phyloP scores from a whole-genome alignment of 768 basidiomycete genomes.

The Mycena floridula region DNA sequence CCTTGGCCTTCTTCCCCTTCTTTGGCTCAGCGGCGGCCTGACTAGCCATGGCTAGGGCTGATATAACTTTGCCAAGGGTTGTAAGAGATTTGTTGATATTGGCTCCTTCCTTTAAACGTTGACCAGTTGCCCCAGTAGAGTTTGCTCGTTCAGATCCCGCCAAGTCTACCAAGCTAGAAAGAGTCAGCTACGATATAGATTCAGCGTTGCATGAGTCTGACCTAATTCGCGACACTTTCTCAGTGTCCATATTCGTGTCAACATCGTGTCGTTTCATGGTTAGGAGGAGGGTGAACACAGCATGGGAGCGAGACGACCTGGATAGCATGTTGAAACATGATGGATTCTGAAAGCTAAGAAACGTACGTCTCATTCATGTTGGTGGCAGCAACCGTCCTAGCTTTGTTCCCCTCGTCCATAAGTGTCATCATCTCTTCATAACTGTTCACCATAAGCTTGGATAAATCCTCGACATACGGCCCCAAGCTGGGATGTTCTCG shows the following conservation, averaged over 20 bases:
- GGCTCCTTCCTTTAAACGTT: slow-evolving; percentile 93
- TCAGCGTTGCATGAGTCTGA: slow-evolving; percentile 22
- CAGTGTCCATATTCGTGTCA: slow-evolving; percentile 83
- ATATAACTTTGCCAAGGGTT: slow-evolving; percentile 96
- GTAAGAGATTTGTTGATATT: slow-evolving; percentile 99
- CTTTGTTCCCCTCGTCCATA: slow-evolving; percentile 99
- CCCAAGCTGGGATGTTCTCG: slow-evolving; percentile 95
- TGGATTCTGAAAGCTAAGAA: no score
- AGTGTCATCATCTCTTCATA: slow-evolving; percentile 98
- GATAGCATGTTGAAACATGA: background rate
- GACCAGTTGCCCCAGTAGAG: slow-evolving; percentile 95
- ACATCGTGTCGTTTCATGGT: slow-evolving; percentile 88
- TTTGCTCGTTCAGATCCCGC: slow-evolving; percentile 97
- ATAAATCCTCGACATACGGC: slow-evolving; percentile 98
- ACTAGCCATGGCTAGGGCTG: slow-evolving; percentile 74
- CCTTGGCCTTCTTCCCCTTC: slow-evolving; percentile 87
- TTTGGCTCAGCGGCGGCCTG: slow-evolving; percentile 52
- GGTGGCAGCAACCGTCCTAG: slow-evolving; percentile 95
- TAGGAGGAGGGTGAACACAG: slow-evolving; percentile 92
- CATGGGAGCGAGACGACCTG: slow-evolving; percentile 94
- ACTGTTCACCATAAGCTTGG: slow-evolving; percentile 83
- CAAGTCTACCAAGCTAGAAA: slow-evolving; percentile 79
- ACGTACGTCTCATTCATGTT: slow-evolving; percentile 98
- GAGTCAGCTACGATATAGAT: slow-evolving; percentile 5
- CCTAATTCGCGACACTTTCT: slow-evolving; percentile 99